Evolutionary conservation across 768 basidiomycete species (phyloP), one percentile per base, ranked within the genome.

Genomic region (Russula compacta): DNA sequence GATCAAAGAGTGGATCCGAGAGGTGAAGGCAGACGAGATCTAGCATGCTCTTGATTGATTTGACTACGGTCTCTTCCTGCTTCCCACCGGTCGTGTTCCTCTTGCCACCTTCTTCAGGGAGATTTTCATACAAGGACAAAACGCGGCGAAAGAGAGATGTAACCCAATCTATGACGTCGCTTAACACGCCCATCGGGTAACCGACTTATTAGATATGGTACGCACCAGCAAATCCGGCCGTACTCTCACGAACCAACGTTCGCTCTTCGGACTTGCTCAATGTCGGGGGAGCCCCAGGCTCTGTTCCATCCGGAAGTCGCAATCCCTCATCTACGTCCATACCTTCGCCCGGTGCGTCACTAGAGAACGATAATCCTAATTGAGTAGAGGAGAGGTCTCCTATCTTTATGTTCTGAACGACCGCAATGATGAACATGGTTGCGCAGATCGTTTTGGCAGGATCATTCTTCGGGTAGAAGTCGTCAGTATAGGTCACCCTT

Each of bases 91-190:
- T 92, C 39, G 81, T 86, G 64, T 89, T 89, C 73, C 80, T 83
- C 74, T 83, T 84, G 5, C 95, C 95, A 11, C 91, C 93, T 73
- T 95, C 95, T 71, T 98, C 95, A 0, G 95, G 95, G 5, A 98
- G 76, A 69, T 95, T 95, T 74, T 94, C 91, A 69, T 88, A 95
- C 19, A 98, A 74, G 1, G 89, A 82, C 55, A 92, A 77, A 54
- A 92, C 83, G 10, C 90, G 82, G 15, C 88, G 78, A 68, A 92
- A 85, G 35, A 92, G 80, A 21, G 86, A 83, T 0, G 80, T 80
- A 12, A 92, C 84, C 90, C 91, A 92, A 68, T 89, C 91, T 90
- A 61, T 19, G 9, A 44, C 38, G 6, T 15, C 19, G 40, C 35
- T 48, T 47, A 39, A 24, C 24, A n/a, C 32, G 24, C 15, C 49